phyloP scores from a whole-genome alignment of 1,284 basidiomycete species.

The Naganishia sp. region DNA sequence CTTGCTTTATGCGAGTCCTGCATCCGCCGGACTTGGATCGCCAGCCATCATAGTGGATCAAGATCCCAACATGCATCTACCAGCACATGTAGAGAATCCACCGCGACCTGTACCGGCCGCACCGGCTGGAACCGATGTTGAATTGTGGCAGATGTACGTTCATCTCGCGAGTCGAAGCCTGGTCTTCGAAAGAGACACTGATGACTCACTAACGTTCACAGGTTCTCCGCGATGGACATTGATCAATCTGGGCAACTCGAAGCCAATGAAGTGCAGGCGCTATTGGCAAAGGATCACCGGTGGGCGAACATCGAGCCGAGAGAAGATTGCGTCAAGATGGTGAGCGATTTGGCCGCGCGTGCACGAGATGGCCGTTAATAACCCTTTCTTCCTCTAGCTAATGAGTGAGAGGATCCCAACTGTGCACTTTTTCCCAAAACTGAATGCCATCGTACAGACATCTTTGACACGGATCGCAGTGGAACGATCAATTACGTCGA shows the following conservation, averaged over 20 bases:
- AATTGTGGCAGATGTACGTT: conserved; percentile 45
- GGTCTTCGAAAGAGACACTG: conserved; percentile 2
- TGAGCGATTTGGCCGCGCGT: conserved; percentile 34
- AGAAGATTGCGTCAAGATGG: conserved; percentile 56
- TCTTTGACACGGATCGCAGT: conserved; percentile 53
- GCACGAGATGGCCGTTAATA: conserved; percentile 14
- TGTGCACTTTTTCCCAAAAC: background rate
- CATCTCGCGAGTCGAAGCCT: background rate
- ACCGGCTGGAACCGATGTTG: conserved; percentile 37
- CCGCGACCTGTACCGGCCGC: conserved; percentile 5
- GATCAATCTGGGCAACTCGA: conserved; percentile 48
- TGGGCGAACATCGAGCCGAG: conserved; percentile 47
- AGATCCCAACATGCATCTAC: background rate
- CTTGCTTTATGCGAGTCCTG: conserved; percentile 8
- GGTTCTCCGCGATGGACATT: conserved; percentile 50
- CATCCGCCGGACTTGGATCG: background rate
- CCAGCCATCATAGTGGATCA: conserved; percentile 1
- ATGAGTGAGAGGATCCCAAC: conserved; percentile 40
- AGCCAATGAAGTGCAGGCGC: conserved; percentile 47
- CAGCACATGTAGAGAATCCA: background rate
- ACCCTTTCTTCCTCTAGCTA: conserved; percentile 34
- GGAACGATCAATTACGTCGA: conserved; percentile 53
- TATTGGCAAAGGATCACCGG: conserved; percentile 51
- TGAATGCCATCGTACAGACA: conserved; percentile 40
- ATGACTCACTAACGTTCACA: conserved; percentile 27